Evolutionary conservation across 768 basidiomycete genomes (phyloP).

Genomic region (Filobasidium wieringae): DNA sequence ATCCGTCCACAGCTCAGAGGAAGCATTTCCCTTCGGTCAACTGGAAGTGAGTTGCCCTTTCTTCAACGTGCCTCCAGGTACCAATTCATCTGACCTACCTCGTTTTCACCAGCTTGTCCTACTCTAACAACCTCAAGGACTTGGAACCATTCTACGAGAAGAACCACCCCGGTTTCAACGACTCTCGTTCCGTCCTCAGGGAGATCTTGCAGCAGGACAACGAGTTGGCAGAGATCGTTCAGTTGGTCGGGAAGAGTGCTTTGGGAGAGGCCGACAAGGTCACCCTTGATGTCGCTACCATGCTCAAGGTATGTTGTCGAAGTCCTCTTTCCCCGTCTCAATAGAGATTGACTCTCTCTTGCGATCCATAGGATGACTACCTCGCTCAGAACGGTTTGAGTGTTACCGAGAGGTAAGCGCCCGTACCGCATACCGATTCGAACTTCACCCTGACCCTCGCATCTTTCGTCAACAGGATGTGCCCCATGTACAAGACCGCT

Average conservation of each 20-base stretch:
- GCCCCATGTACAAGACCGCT: conserved; percentile 97
- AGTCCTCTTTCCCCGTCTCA: too few relatives aligned
- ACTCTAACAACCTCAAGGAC: conserved; percentile 94
- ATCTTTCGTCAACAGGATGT: conserved; percentile 46
- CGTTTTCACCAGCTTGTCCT: conserved; percentile 50
- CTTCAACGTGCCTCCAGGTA: too few relatives aligned
- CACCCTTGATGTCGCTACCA: conserved; percentile 87
- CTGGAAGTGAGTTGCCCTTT: conserved; percentile 55
- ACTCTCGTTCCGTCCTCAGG: conserved; percentile 80
- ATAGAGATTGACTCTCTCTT: conserved; percentile 2
- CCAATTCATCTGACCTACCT: too few relatives aligned
- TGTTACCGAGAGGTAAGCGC: conserved; percentile 63
- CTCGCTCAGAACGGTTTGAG: conserved; percentile 76
- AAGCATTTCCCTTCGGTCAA: conserved; percentile 99
- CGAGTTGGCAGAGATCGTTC: conserved; percentile 96
- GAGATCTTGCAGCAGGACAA: conserved; percentile 98
- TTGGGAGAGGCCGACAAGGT: conserved; percentile 96
- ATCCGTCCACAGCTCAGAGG: conserved; percentile 52
- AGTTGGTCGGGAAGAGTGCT: conserved; percentile 97
- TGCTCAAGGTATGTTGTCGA: conserved; percentile 56
- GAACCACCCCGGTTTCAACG: conserved; percentile 78
- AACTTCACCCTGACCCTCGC: not conserved
- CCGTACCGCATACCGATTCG: too few relatives aligned
- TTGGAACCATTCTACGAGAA: conserved; percentile 85
- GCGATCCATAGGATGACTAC: conserved; percentile 59